Conservation (phyloP, 768 basidiomycete species). For the Lepiota venenata region DNA sequence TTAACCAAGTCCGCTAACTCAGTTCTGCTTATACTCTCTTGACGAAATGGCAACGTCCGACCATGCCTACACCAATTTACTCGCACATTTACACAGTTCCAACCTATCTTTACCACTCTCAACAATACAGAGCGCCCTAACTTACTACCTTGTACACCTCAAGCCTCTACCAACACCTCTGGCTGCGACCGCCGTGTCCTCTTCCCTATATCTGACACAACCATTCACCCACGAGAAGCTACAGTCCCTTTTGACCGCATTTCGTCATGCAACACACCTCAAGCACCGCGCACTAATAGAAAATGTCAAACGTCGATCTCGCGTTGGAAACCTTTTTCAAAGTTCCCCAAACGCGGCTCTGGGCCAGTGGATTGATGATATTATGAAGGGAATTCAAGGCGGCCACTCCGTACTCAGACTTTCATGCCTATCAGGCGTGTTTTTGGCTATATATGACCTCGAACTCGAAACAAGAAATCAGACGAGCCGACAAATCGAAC, state of each 20-base stretch:
- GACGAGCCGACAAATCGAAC: conserved; percentile 10
- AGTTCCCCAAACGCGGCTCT: conserved; percentile 36
- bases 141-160: conserved; percentile 53
- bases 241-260: conserved; percentile 48
- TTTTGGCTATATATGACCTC: conserved; percentile 62
- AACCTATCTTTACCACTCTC: conserved; percentile 39
- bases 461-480: conserved; percentile 25
- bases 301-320: conserved; percentile 28
- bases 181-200: conserved; percentile 52
- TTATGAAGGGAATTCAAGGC: conserved; percentile 60
- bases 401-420: conserved; percentile 61
- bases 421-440: conserved; percentile 59
- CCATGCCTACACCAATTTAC: conserved; percentile 32
- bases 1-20: too few species aligned
- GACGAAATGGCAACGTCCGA: conserved; percentile 18
- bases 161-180: conserved; percentile 54
- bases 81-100: conserved; percentile 49
- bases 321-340: conserved; percentile 32
- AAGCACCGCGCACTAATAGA: conserved; percentile 41
- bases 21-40: not conserved
- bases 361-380: conserved; percentile 46
- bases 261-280: conserved; percentile 57
- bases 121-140: conserved; percentile 51
- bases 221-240: conserved; percentile 45
- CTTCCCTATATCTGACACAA: conserved; percentile 46